Conservation (phyloP, 1,284 basidiomycete species). For the Cerrena zonata region DNA sequence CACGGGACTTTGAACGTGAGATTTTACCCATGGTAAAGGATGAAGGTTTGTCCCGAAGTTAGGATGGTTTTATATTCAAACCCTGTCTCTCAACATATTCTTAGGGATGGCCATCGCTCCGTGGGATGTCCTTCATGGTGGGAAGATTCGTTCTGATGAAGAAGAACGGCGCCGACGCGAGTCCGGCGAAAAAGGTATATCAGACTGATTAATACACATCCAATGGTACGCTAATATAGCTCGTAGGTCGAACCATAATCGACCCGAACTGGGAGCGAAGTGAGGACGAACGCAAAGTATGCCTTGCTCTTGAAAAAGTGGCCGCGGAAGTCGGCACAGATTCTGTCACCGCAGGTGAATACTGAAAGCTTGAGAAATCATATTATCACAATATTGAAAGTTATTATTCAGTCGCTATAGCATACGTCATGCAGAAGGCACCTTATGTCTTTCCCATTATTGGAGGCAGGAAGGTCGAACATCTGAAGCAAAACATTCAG, state of each 20-base stretch:
- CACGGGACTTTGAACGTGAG: conserved; percentile 48
- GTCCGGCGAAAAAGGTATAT: conserved; percentile 34
- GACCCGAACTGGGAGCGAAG: conserved; percentile 36
- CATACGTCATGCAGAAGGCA: no score
- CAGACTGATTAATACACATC: not conserved
- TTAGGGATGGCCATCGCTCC: conserved; percentile 41
- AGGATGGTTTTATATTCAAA: no score
- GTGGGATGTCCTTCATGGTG: conserved; percentile 44
- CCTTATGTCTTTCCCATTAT: no score
- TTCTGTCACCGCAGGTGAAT: conserved; percentile 20
- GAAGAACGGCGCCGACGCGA: conserved; percentile 36
- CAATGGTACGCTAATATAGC: no score
- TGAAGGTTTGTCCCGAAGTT: conserved; percentile 1
- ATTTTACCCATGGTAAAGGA: conserved; percentile 45
- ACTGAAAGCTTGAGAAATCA: no score
- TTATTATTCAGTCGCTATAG: conserved; percentile 16
- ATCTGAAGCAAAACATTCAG: conserved; percentile 29
- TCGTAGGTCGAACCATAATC: conserved; percentile 22
- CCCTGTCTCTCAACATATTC: no score
- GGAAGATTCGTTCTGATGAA: conserved; percentile 41
- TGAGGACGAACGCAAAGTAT: conserved; percentile 37
- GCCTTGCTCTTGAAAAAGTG: no score
- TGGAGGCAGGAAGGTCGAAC: conserved; percentile 30
- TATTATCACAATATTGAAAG: no score
- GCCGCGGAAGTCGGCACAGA: conserved; percentile 33